Evolutionary conservation across 1,284 basidiomycete species (phyloP), one percentile per base, ranked within the genome.

Genomic region (Ganoderma resinaceum): DNA sequence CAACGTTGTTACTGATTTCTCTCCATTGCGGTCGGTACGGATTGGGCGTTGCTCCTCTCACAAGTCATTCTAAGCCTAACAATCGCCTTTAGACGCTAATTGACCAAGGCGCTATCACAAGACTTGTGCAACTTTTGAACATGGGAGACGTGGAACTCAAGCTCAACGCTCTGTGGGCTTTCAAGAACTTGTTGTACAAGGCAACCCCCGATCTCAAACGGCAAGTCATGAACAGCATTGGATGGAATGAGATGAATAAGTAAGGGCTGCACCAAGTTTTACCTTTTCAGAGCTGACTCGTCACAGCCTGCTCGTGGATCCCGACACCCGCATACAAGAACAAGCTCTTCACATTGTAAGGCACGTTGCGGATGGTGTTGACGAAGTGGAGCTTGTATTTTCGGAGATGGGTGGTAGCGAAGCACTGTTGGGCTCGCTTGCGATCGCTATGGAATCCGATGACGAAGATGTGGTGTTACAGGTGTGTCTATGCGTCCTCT

Each of bases 1-100:
- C 77, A 98, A 97, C 77, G 83, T 97, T 37, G 86, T 97, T 3
- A 91, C 90, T 66, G 93, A 96, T 68, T 96, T 95, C 78, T 95
- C 94, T 18, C 95, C 96, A 6, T 78, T 97, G 72, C 84, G 90
- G 68, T 79, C 83, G 65, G 93, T 93, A 71, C 75, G 90, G 83
- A 2, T 63, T 6, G 29, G 23, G 18, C 35, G 11, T 23, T 5
- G 23, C 12, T 12, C 35, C 33, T 29, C 23, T 52, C 11, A 8
- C 31, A 23, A 11, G 23, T 9, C 0, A 65, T 55, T 43, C 69
- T 64, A 11, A 61, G 6, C 6, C 52, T 70, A 62, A 42, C 69
- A 70, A 63, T 26, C 20, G 62, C 33, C 1, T 29, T 66, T 73
- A 90, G 90, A 83, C 82, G 8, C 82, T 92, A 66, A 78, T 95